phyloP scores from a whole-genome alignment of 2,329 filamentous ascomycete genomes.

The Penicillium sp. region DNA sequence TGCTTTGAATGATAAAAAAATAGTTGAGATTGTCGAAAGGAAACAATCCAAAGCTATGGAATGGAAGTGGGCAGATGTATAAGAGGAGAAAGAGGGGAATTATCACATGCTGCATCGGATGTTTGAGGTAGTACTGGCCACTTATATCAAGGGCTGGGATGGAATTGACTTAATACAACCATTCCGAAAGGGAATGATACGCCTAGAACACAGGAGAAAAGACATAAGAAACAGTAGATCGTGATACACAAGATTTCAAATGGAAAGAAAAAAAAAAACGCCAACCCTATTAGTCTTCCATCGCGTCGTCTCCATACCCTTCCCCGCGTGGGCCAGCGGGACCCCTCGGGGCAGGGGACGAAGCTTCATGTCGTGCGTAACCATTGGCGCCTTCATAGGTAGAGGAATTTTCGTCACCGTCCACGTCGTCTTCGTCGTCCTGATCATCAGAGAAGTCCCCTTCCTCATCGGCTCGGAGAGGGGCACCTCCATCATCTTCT shows the following conservation, averaged over 20 bases:
- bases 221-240: constrained; percentile 10
- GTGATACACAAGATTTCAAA: constrained; percentile 10
- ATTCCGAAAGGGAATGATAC: background rate
- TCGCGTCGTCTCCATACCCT: constrained; percentile 28
- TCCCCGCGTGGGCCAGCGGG: constrained; percentile 19
- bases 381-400: constrained; percentile 33
- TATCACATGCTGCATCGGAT: constrained; percentile 4
- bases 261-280: background rate
- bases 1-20: background rate
- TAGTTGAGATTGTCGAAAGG: background rate
- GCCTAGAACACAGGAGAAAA: constrained; percentile 1
- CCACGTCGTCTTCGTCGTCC: constrained; percentile 31
- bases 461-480: constrained; percentile 23
- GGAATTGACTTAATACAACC: constrained; percentile 1
- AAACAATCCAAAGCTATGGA: background rate
- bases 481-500: constrained; percentile 28
- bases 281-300: constrained; percentile 26
- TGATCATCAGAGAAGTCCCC: constrained; percentile 35
- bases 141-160: background rate
- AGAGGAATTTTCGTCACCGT: constrained; percentile 33
- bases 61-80: background rate
- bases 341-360: constrained; percentile 26
- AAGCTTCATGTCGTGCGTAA: constrained; percentile 34
- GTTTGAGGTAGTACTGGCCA: background rate
- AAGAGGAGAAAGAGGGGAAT: constrained; percentile 2